phyloP scores from a whole-genome alignment of 192 early-diverging fungal species.

The Coemansia sp. region DNA sequence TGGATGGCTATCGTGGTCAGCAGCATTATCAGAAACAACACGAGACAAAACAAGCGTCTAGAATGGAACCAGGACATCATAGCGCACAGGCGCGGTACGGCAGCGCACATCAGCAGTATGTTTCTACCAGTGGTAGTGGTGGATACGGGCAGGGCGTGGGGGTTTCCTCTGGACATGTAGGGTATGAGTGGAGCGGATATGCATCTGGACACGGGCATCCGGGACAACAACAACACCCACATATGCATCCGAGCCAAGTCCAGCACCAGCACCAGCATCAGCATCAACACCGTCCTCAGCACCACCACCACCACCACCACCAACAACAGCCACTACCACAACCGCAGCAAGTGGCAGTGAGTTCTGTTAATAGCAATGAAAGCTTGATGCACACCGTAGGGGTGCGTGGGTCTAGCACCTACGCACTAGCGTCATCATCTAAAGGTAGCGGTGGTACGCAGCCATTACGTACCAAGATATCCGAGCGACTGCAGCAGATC shows the following conservation, averaged over 20 bases:
- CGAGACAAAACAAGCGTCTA: not conserved
- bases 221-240: constrained; percentile 2
- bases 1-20: constrained; percentile 1
- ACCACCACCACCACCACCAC: not conserved
- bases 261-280: constrained; percentile 7
- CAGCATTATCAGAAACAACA: constrained; percentile 6
- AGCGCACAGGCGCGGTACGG: not conserved
- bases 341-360: not conserved
- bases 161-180: constrained; percentile 1
- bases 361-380: not conserved
- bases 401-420: not conserved
- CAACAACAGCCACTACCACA: not conserved
- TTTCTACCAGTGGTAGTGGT: not conserved
- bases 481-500: constrained; percentile 49
- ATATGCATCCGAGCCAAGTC: not conserved
- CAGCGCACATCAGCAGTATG: not conserved
- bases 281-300: not conserved
- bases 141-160: not conserved
- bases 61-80: constrained; percentile 6
- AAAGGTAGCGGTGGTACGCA: constrained; percentile 8
- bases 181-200: constrained; percentile 50
- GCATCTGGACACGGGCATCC: constrained; percentile 14
- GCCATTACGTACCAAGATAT: constrained; percentile 44
- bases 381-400: not conserved
- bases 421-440: constrained; percentile 6